Base-by-base conservation (phyloP, 768 basidiomycete genomes). In the Boletus huronensis region DNA sequence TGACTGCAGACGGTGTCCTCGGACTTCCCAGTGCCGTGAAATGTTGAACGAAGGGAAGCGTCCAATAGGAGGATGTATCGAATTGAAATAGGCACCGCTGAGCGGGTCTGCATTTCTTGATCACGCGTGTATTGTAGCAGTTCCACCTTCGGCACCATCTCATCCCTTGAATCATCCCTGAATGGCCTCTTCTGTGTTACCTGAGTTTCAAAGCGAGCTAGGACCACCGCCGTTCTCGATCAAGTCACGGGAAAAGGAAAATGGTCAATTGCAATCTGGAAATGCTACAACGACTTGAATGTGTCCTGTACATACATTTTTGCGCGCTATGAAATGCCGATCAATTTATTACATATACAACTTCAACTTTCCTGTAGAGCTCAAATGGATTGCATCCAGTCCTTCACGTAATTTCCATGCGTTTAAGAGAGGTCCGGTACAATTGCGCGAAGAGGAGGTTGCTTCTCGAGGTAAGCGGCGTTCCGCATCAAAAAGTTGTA, bases 381-480 rank as follows among this genome's bases (percentile, higher is more conserved):
- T 1, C n/a, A 21, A 2, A 16, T 26, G 5, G 2, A n/a, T 26
- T 31, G 29, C 11, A 16, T 47, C 19, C 0, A 3, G 13, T 25
- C n/a, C 21, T n/a, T 53, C 32, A 16, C 21, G 25, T 8, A 31
- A 13, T 39, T 45, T 13, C 26, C 10, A 25, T 48, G 21, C 23
- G 3, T 40, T 38, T 16, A 54, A 14, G 49, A 54, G 19, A 25
- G 13, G 6, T 56, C 56, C 3, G 53, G 56, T 21, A 49, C 29
- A 34, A 56, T 48, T 29, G 47, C 4, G 13, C 35, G 40, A 19
- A 32, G 25, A 13, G 25, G 38, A 28, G 66, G 64, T 45, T 59
- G 56, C 28, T 51, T 68, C 13, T 67, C 66, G 13, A 64, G 39
- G 40, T 62, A 58, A 8, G 47, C 66, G 1, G 61, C 31, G 4